These are phyloP conservation scores for Jamesozyma lodderae DNA, from an alignment of 805 yeast genomes.

Conservation along the genomic window DNA sequence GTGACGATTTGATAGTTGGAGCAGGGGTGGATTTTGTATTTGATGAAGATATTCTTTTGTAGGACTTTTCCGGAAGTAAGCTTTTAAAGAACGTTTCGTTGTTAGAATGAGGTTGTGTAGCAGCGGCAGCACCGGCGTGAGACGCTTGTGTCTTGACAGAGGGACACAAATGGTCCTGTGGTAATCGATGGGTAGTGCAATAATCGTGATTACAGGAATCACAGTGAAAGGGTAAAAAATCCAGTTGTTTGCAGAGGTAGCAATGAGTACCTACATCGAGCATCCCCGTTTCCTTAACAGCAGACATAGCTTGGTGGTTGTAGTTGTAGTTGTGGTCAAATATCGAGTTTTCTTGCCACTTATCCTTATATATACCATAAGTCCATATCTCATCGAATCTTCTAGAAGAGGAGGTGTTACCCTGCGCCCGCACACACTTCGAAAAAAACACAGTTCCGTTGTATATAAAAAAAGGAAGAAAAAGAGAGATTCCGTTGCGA, in stretches of 20 bases:
- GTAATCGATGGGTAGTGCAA: slow-evolving; percentile 23
- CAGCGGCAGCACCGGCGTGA: background rate
- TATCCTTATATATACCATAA: too few relatives aligned
- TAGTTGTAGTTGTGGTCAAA: background rate
- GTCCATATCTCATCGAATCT: too few relatives aligned
- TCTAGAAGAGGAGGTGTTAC: too few relatives aligned
- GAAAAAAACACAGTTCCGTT: too few relatives aligned
- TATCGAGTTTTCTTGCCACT: too few relatives aligned
- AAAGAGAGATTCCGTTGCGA: too few relatives aligned
- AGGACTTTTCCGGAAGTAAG: slow-evolving; percentile 25
- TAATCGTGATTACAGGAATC: slow-evolving; percentile 22
- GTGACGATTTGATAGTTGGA: slow-evolving; percentile 7
- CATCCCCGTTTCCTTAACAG: slow-evolving; percentile 28
- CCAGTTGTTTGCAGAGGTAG: slow-evolving; percentile 25
- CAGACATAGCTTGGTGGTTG: background rate
- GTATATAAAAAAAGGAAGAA: too few relatives aligned
- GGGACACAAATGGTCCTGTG: slow-evolving; percentile 23
- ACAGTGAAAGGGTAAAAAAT: slow-evolving; percentile 30
- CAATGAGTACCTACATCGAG: slow-evolving; percentile 32
- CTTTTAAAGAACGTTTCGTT: slow-evolving; percentile 21
- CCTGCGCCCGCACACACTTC: too few relatives aligned
- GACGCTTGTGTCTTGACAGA: background rate
- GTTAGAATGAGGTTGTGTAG: too few relatives aligned
- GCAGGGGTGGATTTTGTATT: background rate
- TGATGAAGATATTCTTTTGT: slow-evolving; percentile 14